Evolutionary conservation across 2,329 filamentous ascomycete genomes (phyloP).

Genomic region (Purpureocillium takamizusanense): DNA sequence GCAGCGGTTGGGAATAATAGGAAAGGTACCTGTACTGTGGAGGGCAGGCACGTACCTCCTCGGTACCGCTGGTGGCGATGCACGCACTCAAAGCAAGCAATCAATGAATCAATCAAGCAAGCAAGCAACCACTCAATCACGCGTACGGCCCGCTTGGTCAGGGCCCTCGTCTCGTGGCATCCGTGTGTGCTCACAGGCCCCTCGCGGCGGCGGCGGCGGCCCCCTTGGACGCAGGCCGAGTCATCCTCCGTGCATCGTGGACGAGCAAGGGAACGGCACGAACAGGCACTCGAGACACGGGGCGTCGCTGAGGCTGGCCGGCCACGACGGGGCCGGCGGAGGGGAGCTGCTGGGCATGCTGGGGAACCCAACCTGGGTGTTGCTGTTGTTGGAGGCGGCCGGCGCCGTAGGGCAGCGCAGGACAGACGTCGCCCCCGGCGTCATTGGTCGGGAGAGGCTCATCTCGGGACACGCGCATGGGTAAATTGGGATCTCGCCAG

Average conservation of each 20-base stretch:
- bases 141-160: too few species aligned
- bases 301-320: neutral
- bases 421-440: conserved; percentile 1
- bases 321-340: neutral
- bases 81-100: too few species aligned
- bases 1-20: too few species aligned
- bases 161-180: too few species aligned
- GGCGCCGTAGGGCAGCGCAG: neutral
- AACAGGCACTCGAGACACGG: conserved; percentile 1
- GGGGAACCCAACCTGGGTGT: too few species aligned
- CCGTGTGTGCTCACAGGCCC: neutral
- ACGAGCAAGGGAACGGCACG: too few species aligned
- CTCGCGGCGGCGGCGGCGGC: neutral
- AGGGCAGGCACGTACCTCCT: too few species aligned
- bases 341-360: neutral
- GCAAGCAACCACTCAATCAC: too few species aligned
- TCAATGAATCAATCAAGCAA: too few species aligned
- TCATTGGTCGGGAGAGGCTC: conserved; percentile 7
- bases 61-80: too few species aligned
- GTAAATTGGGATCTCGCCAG: conserved; percentile 6
- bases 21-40: too few species aligned
- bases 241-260: neutral
- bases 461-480: conserved; percentile 11
- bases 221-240: neutral
- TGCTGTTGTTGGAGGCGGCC: neutral